Evolutionary conservation across 768 basidiomycete species (phyloP), one percentile per base, ranked within the genome.

Genomic region (Lactarius psammicola): DNA sequence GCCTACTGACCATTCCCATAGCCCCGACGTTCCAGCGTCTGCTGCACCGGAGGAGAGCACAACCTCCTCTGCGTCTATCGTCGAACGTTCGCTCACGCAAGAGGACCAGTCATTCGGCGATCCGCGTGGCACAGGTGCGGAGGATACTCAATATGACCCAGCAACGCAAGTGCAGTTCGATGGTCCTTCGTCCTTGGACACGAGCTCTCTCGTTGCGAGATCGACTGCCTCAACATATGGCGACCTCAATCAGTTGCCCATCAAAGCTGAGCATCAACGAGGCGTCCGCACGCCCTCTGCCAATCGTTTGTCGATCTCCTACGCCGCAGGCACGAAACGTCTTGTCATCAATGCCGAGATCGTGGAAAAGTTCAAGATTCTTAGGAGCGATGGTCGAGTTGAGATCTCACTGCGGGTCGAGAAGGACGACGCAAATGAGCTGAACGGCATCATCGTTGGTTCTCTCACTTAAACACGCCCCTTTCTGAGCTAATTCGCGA

Each of bases 261-360:
- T 64, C 57, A 83, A 82, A 68, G 71, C 58, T 49, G 71, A 70
- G 28, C 34, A 59, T 9, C 60, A 68, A 1, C 59, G 69, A 33
- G 67, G 75, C 23, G 77, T 75, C 17, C 80, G 78, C 68, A 78
- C 80, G 0, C 88, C 90, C 10, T 91, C 90, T 49, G 87, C 90
- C 34, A 93, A 92, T 71, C 85, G 91, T 20, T 77, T 99, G n/a
- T 97, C 95, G 9, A 94, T 98, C 75, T 90, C 96, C 0, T 99
- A 97, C 76, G 94, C 94, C 63, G 88, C 88, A 53, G 94, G 94
- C 58, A 88, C 88, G 65, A 82, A 92, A 57, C 84, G 97, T 46
- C 80, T 99, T 58, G 89, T 97, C 31, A 81, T 98, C 64, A 89
- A 98, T 75, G 91, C 96, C 2, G 89, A 90, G 69, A 85, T 90